Evolutionary conservation across 192 early-diverging fungal genomes (phyloP), one percentile per base, ranked within the genome.

Genomic region (Mortierella antarctica): DNA sequence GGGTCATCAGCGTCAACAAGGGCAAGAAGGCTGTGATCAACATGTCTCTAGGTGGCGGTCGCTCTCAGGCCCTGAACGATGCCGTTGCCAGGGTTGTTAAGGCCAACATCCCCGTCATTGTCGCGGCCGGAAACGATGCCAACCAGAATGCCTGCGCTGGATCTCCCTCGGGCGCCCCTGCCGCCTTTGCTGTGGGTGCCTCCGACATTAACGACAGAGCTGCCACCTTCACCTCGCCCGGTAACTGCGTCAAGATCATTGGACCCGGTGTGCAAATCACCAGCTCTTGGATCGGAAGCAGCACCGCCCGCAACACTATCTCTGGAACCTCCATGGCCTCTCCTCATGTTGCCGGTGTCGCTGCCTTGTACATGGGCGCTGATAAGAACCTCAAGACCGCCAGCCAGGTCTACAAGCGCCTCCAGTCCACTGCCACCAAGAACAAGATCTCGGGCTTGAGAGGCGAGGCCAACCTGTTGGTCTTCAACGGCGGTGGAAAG

Each of bases 291-390:
- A 93, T 91, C 75, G 90, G 88, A 54, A 87, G 89, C 82, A 89
- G 89, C 57, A 88, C 83, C 62, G 85, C 89, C 58, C 92, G 89
- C 74, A 95, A 96, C 88, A 92, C 90, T 70, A 95, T 98, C 82
- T 97, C 96, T 13, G 97, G 97, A 51, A 98, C 96, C 14, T 95
- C 94, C 47, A 97, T 98, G 96, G 95, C 97, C 65, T 86, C 92
- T 66, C 97, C 97, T 52, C 97, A 99, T 78, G 93, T 94, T 59
- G 90, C 89, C 70, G 97, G 97, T 62, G 90, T 96, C 57, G 90
- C 95, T 54, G 96, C 97, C 55, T 81, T 95, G 53, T 88, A 89
- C 52, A 69, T 88, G 48, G 83, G 85, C 52, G 59, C 74, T 56
- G 42, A 74, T 18, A 31, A 47, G 41, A 71, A 48, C 20, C 63